Evolutionary conservation across 805 yeast genomes (phyloP).

Genomic region (Candida dajiaensis): DNA sequence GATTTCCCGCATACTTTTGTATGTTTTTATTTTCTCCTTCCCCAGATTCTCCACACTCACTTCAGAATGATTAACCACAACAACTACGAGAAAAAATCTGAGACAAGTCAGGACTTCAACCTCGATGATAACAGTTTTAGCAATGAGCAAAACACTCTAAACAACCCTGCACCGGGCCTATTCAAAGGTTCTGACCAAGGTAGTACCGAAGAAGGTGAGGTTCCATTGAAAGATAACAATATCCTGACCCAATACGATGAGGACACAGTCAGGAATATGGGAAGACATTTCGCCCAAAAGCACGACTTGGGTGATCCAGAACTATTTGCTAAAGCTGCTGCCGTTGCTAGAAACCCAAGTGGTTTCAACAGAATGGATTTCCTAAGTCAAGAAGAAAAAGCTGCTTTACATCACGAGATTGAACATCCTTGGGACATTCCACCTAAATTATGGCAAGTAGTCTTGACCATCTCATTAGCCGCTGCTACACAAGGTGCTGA

Average conservation of each 20-base stretch:
- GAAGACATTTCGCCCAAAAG: constrained; percentile 55
- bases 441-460: constrained; percentile 44
- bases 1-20: background rate
- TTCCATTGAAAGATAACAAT: constrained; percentile 23
- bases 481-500: constrained; percentile 83
- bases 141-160: background rate
- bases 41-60: background rate
- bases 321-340: constrained; percentile 60
- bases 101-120: background rate
- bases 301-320: constrained; percentile 42
- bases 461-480: constrained; percentile 65
- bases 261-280: constrained; percentile 63
- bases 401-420: constrained; percentile 39
- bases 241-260: constrained; percentile 53
- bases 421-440: constrained; percentile 40
- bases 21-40: background rate
- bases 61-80: background rate
- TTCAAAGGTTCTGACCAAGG: background rate
- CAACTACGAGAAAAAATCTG: background rate
- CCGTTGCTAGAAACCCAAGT: constrained; percentile 56
- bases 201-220: background rate
- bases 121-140: background rate
- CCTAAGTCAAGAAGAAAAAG: constrained; percentile 49
- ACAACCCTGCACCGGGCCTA: background rate
- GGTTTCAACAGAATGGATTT: constrained; percentile 53